phyloP scores from a whole-genome alignment of 2,329 filamentous ascomycete genomes.

The Tetracladium maxilliforme region DNA sequence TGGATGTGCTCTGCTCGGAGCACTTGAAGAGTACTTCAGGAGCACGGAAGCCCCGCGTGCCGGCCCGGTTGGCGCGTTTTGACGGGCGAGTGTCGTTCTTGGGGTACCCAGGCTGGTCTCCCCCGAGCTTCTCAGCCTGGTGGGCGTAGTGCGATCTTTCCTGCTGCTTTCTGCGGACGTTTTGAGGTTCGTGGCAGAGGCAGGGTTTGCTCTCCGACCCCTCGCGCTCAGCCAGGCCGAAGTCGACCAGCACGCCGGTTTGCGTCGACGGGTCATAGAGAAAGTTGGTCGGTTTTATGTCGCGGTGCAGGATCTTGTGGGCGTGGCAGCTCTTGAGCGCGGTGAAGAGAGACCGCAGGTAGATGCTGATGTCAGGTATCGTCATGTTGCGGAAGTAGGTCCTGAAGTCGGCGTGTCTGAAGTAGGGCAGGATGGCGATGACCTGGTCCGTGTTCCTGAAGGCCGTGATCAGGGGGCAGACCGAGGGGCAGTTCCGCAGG shows the following conservation, averaged over 20 bases:
- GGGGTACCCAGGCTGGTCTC: conserved; percentile 56
- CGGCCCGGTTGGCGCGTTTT: conserved; percentile 82
- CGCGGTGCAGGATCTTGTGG: conserved; percentile 75
- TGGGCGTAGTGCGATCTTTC: conserved; percentile 43
- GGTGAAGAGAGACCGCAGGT: conserved; percentile 77
- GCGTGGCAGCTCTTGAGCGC: conserved; percentile 74
- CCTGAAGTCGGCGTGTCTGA: conserved; percentile 87
- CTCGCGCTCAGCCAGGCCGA: conserved; percentile 83
- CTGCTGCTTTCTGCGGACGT: conserved; percentile 45
- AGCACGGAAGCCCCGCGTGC: conserved; percentile 87
- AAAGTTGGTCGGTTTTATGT: conserved; percentile 97
- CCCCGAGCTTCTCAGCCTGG: conserved; percentile 38
- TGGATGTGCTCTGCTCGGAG: conserved; percentile 82
- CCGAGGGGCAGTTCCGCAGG: conserved; percentile 65
- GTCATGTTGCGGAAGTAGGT: conserved; percentile 88
- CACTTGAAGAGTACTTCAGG: conserved; percentile 97
- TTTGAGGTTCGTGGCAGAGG: conserved; percentile 55
- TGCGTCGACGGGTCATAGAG: conserved; percentile 72
- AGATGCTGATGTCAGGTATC: conserved; percentile 73
- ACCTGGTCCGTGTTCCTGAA: conserved; percentile 92
- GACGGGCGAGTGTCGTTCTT: conserved; percentile 82
- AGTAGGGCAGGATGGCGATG: conserved; percentile 87
- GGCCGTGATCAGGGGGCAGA: conserved; percentile 94
- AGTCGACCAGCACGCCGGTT: conserved; percentile 91
- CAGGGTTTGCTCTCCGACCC: conserved; percentile 68